A percentile compares a stretch with the other conserved stretches of the same genome.
Evolutionary conservation across 257 asterid genomes (phyloP).

Genomic region (Pogostemon cablin): DNA sequence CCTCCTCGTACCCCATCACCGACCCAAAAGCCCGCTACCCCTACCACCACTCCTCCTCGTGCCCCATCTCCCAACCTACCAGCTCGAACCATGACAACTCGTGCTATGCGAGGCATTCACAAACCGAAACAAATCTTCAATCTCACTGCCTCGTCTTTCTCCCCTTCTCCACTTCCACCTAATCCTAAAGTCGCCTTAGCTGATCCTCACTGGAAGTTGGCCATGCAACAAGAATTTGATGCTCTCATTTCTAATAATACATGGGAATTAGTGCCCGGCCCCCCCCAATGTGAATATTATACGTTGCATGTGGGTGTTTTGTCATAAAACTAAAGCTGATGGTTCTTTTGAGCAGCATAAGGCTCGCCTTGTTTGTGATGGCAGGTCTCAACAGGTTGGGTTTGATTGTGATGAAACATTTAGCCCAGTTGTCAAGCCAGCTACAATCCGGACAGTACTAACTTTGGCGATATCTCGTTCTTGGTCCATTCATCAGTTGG

Average conservation of each 20-base stretch:
- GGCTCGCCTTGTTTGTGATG: not conserved
- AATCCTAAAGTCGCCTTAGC: not conserved
- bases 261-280: not conserved
- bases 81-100: not conserved
- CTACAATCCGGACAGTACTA: not conserved
- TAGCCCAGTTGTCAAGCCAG: not conserved
- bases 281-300: not conserved
- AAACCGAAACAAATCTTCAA: not conserved
- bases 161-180: not conserved
- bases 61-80: not conserved
- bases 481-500: not conserved
- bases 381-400: not conserved
- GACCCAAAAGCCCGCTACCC: not conserved
- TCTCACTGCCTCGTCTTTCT: not conserved
- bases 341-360: conserved; percentile 1
- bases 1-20: not conserved
- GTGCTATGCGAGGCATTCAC: not conserved
- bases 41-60: not conserved
- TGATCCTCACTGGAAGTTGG: not conserved
- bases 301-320: not conserved
- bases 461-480: not conserved
- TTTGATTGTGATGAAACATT: not conserved
- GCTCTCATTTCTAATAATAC: not conserved
- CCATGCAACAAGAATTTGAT: not conserved
- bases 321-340: not conserved